These are phyloP conservation scores for Amauroascus verrucosus DNA, from an alignment of 2,329 filamentous ascomycete species.

Conservation along the genomic window DNA sequence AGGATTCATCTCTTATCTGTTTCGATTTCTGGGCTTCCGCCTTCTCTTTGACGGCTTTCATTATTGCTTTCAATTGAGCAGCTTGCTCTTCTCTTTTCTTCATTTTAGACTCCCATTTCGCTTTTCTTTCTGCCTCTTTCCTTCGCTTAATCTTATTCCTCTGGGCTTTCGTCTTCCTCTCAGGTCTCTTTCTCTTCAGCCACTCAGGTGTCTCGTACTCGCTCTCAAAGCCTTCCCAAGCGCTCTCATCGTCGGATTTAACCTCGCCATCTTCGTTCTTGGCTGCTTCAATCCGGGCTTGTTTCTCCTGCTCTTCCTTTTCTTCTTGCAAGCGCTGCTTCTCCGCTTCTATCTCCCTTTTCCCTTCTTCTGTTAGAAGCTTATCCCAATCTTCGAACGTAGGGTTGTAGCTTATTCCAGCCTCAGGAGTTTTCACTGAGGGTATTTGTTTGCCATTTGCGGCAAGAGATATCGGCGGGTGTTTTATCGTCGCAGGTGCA, in stretches of 20 bases:
- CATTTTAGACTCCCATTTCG: conserved; percentile 64
- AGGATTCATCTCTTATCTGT: conserved; percentile 28
- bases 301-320: conserved; percentile 55
- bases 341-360: conserved; percentile 70
- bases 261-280: conserved; percentile 64
- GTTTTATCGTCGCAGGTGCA: conserved; percentile 63
- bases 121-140: conserved; percentile 72
- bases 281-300: conserved; percentile 61
- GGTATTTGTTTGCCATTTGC: conserved; percentile 70
- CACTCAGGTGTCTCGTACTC: conserved; percentile 56
- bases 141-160: conserved; percentile 79
- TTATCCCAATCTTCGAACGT: conserved; percentile 74
- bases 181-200: conserved; percentile 61
- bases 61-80: conserved; percentile 60
- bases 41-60: conserved; percentile 39
- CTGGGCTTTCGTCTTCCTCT: conserved; percentile 76
- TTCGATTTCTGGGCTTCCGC: conserved; percentile 39
- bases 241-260: conserved; percentile 76
- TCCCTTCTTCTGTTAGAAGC: conserved; percentile 62
- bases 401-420: conserved; percentile 88
- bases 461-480: conserved; percentile 70
- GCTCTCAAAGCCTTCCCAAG: conserved; percentile 83
- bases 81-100: conserved; percentile 64
- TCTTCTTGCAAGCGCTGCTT: conserved; percentile 59
- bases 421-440: conserved; percentile 66